phyloP scores from a whole-genome alignment of 805 yeast species.

The Candida coleopterorum region DNA sequence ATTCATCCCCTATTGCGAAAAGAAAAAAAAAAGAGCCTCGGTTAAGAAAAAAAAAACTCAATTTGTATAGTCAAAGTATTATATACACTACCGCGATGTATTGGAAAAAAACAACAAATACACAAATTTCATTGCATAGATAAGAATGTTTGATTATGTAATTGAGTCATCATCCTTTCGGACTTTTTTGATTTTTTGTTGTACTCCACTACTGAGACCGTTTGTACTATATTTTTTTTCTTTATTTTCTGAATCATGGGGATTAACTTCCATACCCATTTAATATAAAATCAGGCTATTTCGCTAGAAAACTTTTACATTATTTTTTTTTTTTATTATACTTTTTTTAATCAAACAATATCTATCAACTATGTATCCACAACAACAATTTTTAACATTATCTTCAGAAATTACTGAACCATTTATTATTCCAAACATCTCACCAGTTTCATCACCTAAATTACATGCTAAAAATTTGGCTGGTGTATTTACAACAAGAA shows the following conservation, averaged over 20 bases:
- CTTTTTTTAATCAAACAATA: background rate
- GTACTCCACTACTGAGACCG: background rate
- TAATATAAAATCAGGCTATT: background rate
- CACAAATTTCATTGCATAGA: too few relatives aligned
- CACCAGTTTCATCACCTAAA: slow-evolving; percentile 47
- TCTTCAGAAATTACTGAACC: slow-evolving; percentile 57
- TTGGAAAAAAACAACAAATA: too few relatives aligned
- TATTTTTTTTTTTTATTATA: background rate
- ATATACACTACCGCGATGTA: too few relatives aligned
- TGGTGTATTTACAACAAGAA: background rate
- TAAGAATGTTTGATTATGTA: too few relatives aligned
- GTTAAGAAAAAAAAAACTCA: too few relatives aligned
- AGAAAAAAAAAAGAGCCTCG: too few relatives aligned
- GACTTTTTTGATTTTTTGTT: background rate
- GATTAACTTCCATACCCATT: background rate
- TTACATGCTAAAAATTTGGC: slow-evolving; percentile 10
- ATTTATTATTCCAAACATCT: slow-evolving; percentile 58
- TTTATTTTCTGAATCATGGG: background rate
- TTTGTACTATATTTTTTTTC: background rate
- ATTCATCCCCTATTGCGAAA: too few relatives aligned
- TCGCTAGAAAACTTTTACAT: background rate
- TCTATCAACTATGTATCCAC: background rate
- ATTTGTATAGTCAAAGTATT: too few relatives aligned
- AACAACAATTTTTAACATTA: slow-evolving; percentile 42
- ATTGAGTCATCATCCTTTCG: too few relatives aligned